Evolutionary conservation across 129 eudicot species (phyloP).

Genomic region (Helianthus tuberosus): DNA sequence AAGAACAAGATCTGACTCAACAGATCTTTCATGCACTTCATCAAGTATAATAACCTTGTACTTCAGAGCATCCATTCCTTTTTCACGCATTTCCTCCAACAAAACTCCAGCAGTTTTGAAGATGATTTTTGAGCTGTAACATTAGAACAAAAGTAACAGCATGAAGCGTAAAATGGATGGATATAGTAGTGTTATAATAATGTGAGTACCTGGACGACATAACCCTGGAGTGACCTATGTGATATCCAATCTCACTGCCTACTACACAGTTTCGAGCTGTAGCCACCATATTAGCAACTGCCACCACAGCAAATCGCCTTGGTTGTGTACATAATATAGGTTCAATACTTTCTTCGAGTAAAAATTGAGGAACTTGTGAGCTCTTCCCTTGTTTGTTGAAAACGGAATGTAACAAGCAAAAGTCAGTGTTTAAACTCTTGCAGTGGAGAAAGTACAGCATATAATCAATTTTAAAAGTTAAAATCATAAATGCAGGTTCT

Average conservation of each 20-base stretch:
- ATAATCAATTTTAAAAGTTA: too few species aligned
- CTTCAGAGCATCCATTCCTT: conserved; percentile 77
- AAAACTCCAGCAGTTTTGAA: conserved; percentile 99
- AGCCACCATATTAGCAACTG: conserved; percentile 96
- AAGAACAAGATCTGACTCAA: conserved; percentile 98
- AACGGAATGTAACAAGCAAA: conserved; percentile 6
- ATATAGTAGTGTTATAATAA: background rate
- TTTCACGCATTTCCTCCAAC: conserved; percentile 97
- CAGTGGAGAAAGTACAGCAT: too few species aligned
- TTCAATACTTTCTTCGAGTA: conserved; percentile 75
- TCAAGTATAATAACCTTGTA: conserved; percentile 94
- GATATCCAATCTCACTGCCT: conserved; percentile 96
- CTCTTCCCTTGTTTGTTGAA: conserved; percentile 73
- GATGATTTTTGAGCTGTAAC: conserved; percentile 79
- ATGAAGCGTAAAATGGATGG: too few species aligned
- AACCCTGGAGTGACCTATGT: conserved; percentile 89
- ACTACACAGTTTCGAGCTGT: conserved; percentile 74
- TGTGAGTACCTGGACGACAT: conserved; percentile 64
- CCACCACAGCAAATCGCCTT: conserved; percentile 96
- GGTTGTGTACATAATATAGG: conserved; percentile 95
- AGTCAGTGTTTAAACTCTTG: conserved; percentile 11
- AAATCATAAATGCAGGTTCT: too few species aligned
- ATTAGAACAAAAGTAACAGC: background rate
- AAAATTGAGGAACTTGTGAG: conserved; percentile 91
- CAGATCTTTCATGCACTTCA: conserved; percentile 99